phyloP scores from a whole-genome alignment of 441 rosid species.

The Brassica balearica region DNA sequence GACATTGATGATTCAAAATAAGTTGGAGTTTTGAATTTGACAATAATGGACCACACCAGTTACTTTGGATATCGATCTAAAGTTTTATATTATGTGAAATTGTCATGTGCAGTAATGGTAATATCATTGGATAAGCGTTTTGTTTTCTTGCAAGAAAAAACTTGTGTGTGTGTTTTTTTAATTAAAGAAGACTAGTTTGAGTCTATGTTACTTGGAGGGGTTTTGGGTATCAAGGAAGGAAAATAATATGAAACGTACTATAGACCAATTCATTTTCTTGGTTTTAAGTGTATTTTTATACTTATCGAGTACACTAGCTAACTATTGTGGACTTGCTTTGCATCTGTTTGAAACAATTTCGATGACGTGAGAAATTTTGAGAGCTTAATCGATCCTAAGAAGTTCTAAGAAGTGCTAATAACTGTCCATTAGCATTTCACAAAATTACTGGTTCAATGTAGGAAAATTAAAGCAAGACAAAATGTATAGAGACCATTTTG shows the following conservation, averaged over 20 bases:
- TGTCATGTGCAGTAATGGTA: too few relatives aligned
- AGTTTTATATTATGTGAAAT: too few relatives aligned
- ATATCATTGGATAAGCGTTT: not conserved
- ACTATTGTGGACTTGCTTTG: conserved; percentile 2
- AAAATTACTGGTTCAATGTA: too few relatives aligned
- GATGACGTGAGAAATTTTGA: not conserved
- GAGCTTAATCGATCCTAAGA: not conserved
- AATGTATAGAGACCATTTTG: too few relatives aligned
- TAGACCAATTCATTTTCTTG: not conserved
- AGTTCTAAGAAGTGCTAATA: too few relatives aligned
- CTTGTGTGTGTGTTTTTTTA: not conserved
- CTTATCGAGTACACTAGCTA: not conserved
- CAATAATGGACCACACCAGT: conserved; percentile 27
- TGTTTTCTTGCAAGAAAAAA: too few relatives aligned
- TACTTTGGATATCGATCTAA: not conserved
- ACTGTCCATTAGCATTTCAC: too few relatives aligned
- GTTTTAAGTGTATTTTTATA: not conserved
- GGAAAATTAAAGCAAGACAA: too few relatives aligned
- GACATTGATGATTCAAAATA: conserved; percentile 10
- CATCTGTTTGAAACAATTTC: not conserved
- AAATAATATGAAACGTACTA: not conserved
- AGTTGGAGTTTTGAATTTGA: conserved; percentile 24
- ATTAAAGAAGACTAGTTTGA: not conserved
- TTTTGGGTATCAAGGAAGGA: too few relatives aligned
- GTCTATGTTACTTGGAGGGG: not conserved